Conservation (phyloP, 23 red algal genomes). For the Pyropia yezoensis region DNA sequence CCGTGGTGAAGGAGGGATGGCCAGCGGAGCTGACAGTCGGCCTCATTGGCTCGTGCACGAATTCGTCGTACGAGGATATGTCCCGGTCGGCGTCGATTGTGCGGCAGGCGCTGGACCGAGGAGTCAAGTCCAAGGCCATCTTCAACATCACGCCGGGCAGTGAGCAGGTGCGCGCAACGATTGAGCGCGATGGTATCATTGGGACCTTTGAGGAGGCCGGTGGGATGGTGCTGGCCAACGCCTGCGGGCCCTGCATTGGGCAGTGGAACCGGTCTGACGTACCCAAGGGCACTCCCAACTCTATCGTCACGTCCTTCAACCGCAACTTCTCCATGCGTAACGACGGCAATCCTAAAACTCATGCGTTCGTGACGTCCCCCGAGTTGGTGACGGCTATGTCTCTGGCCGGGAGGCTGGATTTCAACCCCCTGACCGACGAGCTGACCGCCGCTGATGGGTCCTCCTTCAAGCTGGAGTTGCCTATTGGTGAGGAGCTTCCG, state of each 20-base stretch:
- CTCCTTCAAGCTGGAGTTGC: conserved; percentile 62
- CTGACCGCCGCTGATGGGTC: conserved; percentile 70
- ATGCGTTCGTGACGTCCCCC: conserved; percentile 93
- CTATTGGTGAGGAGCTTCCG: conserved; percentile 81
- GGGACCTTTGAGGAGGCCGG: conserved; percentile 79
- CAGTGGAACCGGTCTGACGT: conserved; percentile 98
- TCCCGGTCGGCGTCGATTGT: conserved; percentile 65
- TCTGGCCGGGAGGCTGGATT: conserved; percentile 76
- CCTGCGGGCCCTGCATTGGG: conserved; percentile 98
- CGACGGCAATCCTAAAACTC: conserved; percentile 94
- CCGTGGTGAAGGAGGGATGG: conserved; percentile 71
- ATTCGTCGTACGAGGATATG: conserved; percentile 99
- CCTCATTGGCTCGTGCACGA: conserved; percentile 94
- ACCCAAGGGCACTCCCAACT: conserved; percentile 88
- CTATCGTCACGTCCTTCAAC: conserved; percentile 97
- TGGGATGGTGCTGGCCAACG: conserved; percentile 90
- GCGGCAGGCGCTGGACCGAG: conserved; percentile 81
- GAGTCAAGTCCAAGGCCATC: conserved; percentile 84
- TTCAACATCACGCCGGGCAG: conserved; percentile 95
- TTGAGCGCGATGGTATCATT: conserved; percentile 90
- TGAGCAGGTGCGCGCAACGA: conserved; percentile 96
- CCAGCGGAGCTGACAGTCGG: conserved; percentile 76
- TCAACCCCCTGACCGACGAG: conserved; percentile 79
- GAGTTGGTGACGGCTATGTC: conserved; percentile 93
- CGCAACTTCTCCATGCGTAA: conserved; percentile 97